Percentiles rank a stretch among this genome's conserved stretches.
phyloP scores from a whole-genome alignment of 495 filamentous ascomycete species.

The Acidomyces sp. region DNA sequence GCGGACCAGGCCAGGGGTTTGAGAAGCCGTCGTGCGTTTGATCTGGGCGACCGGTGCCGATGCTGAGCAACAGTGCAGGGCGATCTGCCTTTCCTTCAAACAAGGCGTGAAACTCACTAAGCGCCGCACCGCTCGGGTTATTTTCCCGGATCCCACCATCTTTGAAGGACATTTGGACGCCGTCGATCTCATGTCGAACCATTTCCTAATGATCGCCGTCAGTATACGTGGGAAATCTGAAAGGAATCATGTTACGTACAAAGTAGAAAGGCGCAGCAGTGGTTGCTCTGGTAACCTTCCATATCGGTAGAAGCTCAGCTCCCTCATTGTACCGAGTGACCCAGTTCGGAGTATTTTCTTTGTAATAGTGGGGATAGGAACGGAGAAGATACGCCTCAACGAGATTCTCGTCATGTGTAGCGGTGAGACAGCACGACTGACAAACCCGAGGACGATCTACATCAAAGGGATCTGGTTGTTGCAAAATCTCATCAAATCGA shows the following conservation, averaged over 20 bases:
- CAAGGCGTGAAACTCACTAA: conserved; percentile 28
- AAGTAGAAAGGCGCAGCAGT: conserved; percentile 42
- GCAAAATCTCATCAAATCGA: conserved; percentile 7
- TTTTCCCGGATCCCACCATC: conserved; percentile 35
- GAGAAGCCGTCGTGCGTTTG: conserved; percentile 29
- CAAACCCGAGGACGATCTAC: conserved; percentile 15
- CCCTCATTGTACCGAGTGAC: conserved; percentile 33
- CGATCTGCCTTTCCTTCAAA: conserved; percentile 22
- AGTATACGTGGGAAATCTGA: too few relatives aligned
- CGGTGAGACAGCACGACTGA: conserved; percentile 29
- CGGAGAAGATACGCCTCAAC: conserved; percentile 32
- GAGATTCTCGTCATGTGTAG: conserved; percentile 29
- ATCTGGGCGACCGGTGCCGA: conserved; percentile 31
- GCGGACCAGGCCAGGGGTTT: conserved; percentile 28
- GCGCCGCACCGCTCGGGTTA: conserved; percentile 31
- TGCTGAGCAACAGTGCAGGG: conserved; percentile 27
- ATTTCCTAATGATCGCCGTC: too few relatives aligned
- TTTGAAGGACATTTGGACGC: conserved; percentile 27
- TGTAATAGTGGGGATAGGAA: conserved; percentile 30
- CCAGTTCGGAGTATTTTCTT: conserved; percentile 25
- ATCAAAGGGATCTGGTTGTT: conserved; percentile 6
- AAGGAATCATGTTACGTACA: too few relatives aligned
- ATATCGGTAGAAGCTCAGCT: conserved; percentile 32
- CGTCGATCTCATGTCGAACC: conserved; percentile 26
- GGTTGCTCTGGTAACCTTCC: conserved; percentile 41